These are phyloP conservation scores for Beauveria rudraprayagi DNA, from an alignment of 2,329 filamentous ascomycete genomes.

Conservation along the genomic window DNA sequence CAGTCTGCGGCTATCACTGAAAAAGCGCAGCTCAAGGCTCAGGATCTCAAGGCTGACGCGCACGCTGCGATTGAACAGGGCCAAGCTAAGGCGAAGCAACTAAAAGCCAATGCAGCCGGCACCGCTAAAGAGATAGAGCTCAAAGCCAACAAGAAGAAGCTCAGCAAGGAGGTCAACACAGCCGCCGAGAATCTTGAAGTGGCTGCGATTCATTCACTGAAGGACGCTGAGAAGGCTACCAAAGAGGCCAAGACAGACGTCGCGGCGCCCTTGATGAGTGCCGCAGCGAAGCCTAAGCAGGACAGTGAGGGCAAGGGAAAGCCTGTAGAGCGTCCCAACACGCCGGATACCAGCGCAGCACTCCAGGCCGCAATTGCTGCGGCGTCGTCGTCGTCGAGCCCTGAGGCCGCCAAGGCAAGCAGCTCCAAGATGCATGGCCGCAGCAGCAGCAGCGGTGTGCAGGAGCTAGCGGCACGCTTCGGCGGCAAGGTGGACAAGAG, in stretches of 20 bases:
- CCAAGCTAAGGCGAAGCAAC: neutral
- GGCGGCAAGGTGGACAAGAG: neutral
- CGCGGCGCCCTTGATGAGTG: neutral
- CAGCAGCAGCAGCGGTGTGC: neutral
- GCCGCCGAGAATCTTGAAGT: neutral
- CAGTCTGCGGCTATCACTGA: neutral
- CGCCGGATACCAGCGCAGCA: neutral
- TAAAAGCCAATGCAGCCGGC: neutral
- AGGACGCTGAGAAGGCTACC: neutral
- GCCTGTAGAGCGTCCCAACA: neutral
- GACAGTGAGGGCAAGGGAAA: neutral
- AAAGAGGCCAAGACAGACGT: neutral
- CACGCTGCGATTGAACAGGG: neutral
- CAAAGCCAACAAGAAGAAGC: neutral
- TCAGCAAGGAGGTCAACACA: neutral
- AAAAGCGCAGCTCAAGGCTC: neutral
- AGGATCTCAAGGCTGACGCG: neutral
- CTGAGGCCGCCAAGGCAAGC: neutral
- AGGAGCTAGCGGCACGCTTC: constrained; percentile 1
- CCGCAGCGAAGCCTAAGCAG: neutral
- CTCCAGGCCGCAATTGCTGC: constrained; percentile 4
- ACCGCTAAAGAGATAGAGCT: neutral
- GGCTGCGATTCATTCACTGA: neutral
- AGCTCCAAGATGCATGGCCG: neutral
- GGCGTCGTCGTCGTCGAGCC: neutral